Evolutionary conservation across 73 alveolate species (phyloP).

Genomic region (Tetrahymena malaccensis): DNA sequence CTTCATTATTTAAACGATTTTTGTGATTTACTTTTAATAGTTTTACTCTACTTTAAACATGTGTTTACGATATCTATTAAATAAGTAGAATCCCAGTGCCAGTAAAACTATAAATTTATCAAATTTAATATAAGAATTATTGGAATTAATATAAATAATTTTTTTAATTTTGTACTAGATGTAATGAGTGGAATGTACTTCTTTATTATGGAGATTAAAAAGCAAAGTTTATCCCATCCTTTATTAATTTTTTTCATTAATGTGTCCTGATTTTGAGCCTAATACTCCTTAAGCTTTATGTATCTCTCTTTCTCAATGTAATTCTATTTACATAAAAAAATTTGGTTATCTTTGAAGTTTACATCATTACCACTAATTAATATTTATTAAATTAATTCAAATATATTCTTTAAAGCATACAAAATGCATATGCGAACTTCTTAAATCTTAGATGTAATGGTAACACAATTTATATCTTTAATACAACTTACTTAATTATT

Average conservation of each 20-base stretch:
- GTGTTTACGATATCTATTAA: not conserved
- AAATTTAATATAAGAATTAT: not conserved
- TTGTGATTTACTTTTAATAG: not conserved
- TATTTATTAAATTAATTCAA: not conserved
- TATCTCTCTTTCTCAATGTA: not conserved
- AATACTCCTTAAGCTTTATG: not conserved
- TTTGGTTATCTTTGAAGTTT: not conserved
- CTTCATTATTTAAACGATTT: not conserved
- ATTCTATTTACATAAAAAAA: not conserved
- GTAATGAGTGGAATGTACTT: not conserved
- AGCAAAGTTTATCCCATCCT: not conserved
- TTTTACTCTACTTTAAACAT: not conserved
- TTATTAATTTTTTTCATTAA: not conserved
- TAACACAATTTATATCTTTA: not conserved
- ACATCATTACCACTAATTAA: not conserved
- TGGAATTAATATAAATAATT: not conserved
- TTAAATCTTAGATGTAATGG: no score
- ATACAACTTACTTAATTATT: not conserved
- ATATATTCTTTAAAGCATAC: not conserved
- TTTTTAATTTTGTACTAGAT: not conserved
- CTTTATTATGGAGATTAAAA: not conserved
- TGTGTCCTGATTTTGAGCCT: not conserved
- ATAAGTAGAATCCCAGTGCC: not conserved
- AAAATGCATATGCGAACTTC: not conserved
- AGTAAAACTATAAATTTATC: not conserved